Evolutionary conservation across 2,329 filamentous ascomycete genomes (phyloP), one percentile per base, ranked within the genome.

Genomic region (Neobulgaria alba): DNA sequence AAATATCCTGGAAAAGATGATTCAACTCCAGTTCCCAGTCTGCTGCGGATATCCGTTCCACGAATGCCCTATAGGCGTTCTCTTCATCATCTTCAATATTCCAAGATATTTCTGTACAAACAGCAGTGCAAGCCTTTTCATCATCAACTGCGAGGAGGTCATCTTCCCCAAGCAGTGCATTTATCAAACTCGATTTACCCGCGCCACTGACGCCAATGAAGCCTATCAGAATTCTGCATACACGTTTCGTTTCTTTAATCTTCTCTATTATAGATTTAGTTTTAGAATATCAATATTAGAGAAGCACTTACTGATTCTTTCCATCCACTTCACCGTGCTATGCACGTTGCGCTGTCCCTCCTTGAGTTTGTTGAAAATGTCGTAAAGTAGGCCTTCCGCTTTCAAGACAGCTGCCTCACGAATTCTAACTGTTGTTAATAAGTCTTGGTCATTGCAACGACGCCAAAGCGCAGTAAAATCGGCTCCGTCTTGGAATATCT

Each of bases 141-240:
- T 49, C 48, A 36, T 52, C 50, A 1, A 45, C 70, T 0, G 67
- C 67, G 1, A 70, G 63, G 1, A 72, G 53, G 5, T 66, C 60
- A 47, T 72, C 68, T 47, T 70, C 67, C 37, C 70, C 65, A 3
- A 71, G 59, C 48, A 71, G 46, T 12, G 51, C 53, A 36, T 56
- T 56, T 3, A 56, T 54, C 7, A 54, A 40, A 38, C 48, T 52
- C 23, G 36, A 45, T 30, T 56, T 56, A 3, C 53, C 54, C 15
- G 51, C 50, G n/a, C 54, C 54, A 14, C 51, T 56, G 36, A 52
- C 53, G 2, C 53, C 52, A 12, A 56, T 44, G 21, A 55, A 49
- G 8, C 53, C 52, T 33, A 56, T 12, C 7, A 26, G 23, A 26
- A 26, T 7, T 26, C 23, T 7, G 12, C 23, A 26, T 26, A 7